Base-by-base conservation (phyloP, 768 basidiomycete species). In the Dentipellis sp. region DNA sequence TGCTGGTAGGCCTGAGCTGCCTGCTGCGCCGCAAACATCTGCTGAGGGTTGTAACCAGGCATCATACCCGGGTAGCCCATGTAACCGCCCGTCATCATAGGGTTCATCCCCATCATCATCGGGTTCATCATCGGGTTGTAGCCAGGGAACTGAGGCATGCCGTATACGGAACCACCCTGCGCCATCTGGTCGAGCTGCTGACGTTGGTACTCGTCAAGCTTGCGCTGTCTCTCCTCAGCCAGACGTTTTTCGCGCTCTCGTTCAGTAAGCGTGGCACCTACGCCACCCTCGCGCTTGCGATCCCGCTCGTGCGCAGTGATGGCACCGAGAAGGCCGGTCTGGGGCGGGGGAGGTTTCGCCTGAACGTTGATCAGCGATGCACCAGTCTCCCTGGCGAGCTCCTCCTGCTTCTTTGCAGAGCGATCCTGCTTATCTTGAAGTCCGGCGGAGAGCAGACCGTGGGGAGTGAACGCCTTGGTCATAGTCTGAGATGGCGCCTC, bases 301-400 rank as follows among this genome's bases (percentile, higher is more conserved):
- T 98, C 95, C 53, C 91, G 81, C 70, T 99, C 93, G 67, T 97
- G 93, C 9, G 88, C 91, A 45, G 93, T 93, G 64, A 98, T 93
- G 2, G 95, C 95, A 16, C 97, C 97, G 50, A 99, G 83, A 45
- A 98, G 78, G 39, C 97, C 97, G 45, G 89, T 91, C 71, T 95
- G 93, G 8, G 97, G 94, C 2, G 92, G 91, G 0, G 91, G 93
- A 0, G 94, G 93, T 67, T 95, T 95, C 65, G 85, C 83, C 4
- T 91, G 92, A n/a, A 99, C 91, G 67, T 95, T 94, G 74, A 98
- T 85, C 53, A 98, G 78, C 4, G 93, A 92, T 14, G 83, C 89
- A 29, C 97, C 97, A 7, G 79, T 84, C 71, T 97, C 94, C 37
- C 94, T 78, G 10, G 97, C 97, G 10, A 91, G 71, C 68, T 97